These are phyloP conservation scores for Clonostachys rhizophaga DNA, from an alignment of 2,329 filamentous ascomycete genomes.

Conservation along the genomic window DNA sequence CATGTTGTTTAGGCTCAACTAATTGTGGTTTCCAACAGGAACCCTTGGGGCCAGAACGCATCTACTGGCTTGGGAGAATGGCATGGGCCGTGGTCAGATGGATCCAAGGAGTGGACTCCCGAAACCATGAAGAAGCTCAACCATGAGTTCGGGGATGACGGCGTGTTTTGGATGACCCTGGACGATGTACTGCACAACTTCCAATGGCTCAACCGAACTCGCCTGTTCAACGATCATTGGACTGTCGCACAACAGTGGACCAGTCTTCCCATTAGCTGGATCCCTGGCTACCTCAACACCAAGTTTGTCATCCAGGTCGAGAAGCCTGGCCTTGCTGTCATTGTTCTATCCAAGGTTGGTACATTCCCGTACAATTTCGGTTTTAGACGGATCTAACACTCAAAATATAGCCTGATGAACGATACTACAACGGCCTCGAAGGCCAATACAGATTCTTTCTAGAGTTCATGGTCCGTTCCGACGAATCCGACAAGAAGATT, in stretches of 20 bases:
- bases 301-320: conserved; percentile 37
- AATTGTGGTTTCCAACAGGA: conserved; percentile 39
- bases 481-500: neutral
- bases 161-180: conserved; percentile 44
- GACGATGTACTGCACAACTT: conserved; percentile 38
- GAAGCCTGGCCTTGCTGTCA: conserved; percentile 31
- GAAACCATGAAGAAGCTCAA: conserved; percentile 64
- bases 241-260: conserved; percentile 39
- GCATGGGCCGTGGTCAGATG: conserved; percentile 70
- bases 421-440: conserved; percentile 36
- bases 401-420: conserved; percentile 30
- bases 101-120: conserved; percentile 68
- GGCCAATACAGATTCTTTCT: conserved; percentile 36
- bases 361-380: too few relatives aligned
- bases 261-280: conserved; percentile 34
- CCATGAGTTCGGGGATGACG: conserved; percentile 66
- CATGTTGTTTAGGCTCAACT: neutral
- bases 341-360: conserved; percentile 34
- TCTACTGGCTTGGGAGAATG: conserved; percentile 48
- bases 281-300: conserved; percentile 36
- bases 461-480: conserved; percentile 34
- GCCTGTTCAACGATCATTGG: conserved; percentile 40
- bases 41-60: conserved; percentile 63
- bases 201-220: conserved; percentile 36
- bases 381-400: conserved; percentile 10